A percentile compares a stretch with the other conserved stretches of the same genome.
These are phyloP conservation scores for Hanseniaspora valbyensis DNA, from an alignment of 805 yeast genomes.

Conservation along the genomic window DNA sequence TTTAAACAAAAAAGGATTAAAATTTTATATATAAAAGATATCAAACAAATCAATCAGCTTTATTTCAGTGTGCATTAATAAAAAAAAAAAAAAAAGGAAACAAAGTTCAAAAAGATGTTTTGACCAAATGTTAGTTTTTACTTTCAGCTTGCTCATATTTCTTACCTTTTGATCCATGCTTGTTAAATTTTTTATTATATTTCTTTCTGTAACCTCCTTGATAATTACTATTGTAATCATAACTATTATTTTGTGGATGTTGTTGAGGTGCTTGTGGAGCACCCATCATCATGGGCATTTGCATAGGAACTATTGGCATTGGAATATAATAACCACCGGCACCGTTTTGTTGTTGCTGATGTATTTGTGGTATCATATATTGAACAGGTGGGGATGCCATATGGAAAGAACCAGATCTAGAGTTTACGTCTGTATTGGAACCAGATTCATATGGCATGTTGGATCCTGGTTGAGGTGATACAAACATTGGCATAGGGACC, in stretches of 20 bases:
- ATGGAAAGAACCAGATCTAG: constrained; percentile 5
- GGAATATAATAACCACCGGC: constrained; percentile 6
- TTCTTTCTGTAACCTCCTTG: not conserved
- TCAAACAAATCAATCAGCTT: too few species aligned
- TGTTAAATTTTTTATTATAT: not conserved
- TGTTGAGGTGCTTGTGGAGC: not conserved
- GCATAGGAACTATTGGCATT: constrained; percentile 12
- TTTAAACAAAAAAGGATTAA: too few species aligned
- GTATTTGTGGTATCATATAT: constrained; percentile 2
- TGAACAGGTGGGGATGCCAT: constrained; percentile 3
- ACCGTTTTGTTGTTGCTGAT: not conserved
- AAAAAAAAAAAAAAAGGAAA: too few species aligned
- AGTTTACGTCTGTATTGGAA: not conserved
- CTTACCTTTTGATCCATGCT: not conserved
- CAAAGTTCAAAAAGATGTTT: too few species aligned
- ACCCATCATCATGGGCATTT: constrained; percentile 6
- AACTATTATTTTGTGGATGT: not conserved
- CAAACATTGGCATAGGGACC: constrained; percentile 9
- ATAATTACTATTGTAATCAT: not conserved
- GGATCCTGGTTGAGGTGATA: not conserved
- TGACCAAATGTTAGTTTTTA: not conserved
- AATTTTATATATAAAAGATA: too few species aligned
- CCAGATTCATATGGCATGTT: not conserved
- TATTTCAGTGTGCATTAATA: too few species aligned
- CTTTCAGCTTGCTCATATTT: not conserved